A percentile compares a stretch with the other conserved stretches of the same genome.
These are phyloP conservation scores for Rutstroemia sp. DNA, from an alignment of 2,329 filamentous ascomycete genomes.

Conservation along the genomic window DNA sequence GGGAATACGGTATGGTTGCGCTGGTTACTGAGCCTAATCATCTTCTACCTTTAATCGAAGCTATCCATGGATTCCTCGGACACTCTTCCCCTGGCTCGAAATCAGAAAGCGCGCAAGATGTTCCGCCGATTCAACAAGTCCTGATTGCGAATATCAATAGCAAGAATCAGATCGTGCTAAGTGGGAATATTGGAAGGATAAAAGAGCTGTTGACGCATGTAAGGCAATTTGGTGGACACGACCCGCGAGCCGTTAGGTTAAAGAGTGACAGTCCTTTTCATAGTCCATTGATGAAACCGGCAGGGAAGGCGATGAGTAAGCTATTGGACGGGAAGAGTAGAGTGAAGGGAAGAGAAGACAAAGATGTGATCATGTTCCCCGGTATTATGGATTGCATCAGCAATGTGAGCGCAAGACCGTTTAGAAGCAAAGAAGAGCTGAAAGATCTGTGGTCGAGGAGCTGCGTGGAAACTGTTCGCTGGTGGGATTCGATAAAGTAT, in stretches of 20 bases:
- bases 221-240: constrained; percentile 82
- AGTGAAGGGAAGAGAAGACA: constrained; percentile 43
- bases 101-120: constrained; percentile 57
- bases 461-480: constrained; percentile 85
- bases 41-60: constrained; percentile 59
- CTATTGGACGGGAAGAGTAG: constrained; percentile 55
- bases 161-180: constrained; percentile 93
- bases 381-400: constrained; percentile 71
- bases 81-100: constrained; percentile 58
- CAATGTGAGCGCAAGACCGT: constrained; percentile 78
- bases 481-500: constrained; percentile 92
- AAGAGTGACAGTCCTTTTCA: constrained; percentile 89
- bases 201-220: constrained; percentile 76
- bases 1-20: constrained; percentile 91
- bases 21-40: constrained; percentile 80
- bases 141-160: constrained; percentile 90
- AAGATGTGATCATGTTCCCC: constrained; percentile 69
- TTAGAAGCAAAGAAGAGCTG: constrained; percentile 63
- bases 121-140: constrained; percentile 77
- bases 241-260: constrained; percentile 77
- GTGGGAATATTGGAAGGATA: constrained; percentile 78
- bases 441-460: constrained; percentile 73
- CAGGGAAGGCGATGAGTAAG: constrained; percentile 63
- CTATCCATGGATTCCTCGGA: constrained; percentile 73
- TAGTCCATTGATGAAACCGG: constrained; percentile 84